Percentiles rank a stretch among this genome's conserved stretches.
These are phyloP conservation scores for Sarcodon aspratus DNA, from an alignment of 768 basidiomycete species.

Conservation along the genomic window DNA sequence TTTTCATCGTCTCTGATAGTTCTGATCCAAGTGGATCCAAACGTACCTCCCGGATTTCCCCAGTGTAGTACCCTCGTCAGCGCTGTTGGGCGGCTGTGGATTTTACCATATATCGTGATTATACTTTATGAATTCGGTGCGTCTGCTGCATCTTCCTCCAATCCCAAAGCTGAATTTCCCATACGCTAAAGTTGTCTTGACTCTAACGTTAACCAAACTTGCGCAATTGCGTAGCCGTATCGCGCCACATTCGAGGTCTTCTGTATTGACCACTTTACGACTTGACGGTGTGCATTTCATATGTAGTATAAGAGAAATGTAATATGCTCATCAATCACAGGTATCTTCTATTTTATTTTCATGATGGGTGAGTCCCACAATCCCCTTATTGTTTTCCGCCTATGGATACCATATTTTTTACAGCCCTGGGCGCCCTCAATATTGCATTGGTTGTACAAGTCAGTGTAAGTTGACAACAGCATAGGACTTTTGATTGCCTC, in stretches of 20 bases:
- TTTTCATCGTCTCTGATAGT: not conserved
- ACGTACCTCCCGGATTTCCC: not conserved
- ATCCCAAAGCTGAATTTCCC: not conserved
- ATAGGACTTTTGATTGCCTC: not conserved
- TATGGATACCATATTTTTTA: not conserved
- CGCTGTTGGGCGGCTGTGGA: not conserved
- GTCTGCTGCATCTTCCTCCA: not conserved
- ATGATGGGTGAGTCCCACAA: not conserved
- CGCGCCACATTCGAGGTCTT: not conserved
- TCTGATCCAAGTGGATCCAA: not conserved
- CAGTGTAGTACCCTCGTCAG: not conserved
- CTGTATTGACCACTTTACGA: not conserved
- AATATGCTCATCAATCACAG: not conserved
- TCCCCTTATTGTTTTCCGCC: not conserved
- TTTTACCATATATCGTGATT: not conserved
- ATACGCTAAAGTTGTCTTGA: not conserved
- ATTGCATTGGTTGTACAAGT: not conserved
- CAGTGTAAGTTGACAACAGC: not conserved
- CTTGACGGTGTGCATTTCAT: not conserved
- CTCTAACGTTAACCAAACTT: not conserved
- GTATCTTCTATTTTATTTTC: not conserved
- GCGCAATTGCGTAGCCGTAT: not conserved
- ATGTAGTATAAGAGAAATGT: not conserved
- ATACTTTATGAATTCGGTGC: not conserved
- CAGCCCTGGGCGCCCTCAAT: not conserved